Conservation (phyloP, 192 early-diverging fungal species). For the Umbelopsis sp. region DNA sequence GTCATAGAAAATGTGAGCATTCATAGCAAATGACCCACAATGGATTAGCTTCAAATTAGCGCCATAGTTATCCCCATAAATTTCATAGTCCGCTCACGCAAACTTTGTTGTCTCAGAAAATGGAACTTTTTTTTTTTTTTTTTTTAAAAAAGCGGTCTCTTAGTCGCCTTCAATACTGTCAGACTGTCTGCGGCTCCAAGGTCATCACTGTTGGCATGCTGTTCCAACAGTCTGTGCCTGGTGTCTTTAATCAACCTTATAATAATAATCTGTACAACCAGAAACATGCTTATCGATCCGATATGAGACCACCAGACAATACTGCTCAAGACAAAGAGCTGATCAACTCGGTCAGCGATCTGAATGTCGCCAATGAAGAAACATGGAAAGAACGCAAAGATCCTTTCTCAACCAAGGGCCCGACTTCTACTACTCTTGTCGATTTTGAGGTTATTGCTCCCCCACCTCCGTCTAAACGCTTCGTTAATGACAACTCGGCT, state of each 20-base stretch:
- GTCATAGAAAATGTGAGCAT: not conserved
- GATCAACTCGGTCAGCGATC: slow-evolving; percentile 13
- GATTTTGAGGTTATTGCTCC: slow-evolving; percentile 22
- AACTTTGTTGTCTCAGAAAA: slow-evolving; percentile 16
- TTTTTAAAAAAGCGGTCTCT: not conserved
- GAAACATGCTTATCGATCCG: slow-evolving; percentile 8
- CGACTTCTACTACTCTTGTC: slow-evolving; percentile 21
- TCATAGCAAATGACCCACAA: no score
- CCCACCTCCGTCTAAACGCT: slow-evolving; percentile 19
- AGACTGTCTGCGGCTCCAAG: not conserved
- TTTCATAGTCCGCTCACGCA: not conserved
- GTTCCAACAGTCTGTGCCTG: slow-evolving; percentile 14
- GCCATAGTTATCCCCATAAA: slow-evolving; percentile 2
- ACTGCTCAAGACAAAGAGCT: not conserved
- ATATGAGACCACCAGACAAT: slow-evolving; percentile 8
- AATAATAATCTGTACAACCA: not conserved
- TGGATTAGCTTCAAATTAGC: not conserved
- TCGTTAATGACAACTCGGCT: slow-evolving; percentile 4
- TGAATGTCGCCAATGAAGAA: slow-evolving; percentile 2
- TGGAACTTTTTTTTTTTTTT: no score
- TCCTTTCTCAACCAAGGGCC: slow-evolving; percentile 20
- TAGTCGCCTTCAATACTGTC: not conserved
- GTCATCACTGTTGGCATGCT: slow-evolving; percentile 19
- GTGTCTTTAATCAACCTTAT: slow-evolving; percentile 7
- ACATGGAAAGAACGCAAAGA: slow-evolving; percentile 26